These are phyloP conservation scores for Backusella liffmaniae DNA, from an alignment of 192 early-diverging fungal species.

Conservation along the genomic window DNA sequence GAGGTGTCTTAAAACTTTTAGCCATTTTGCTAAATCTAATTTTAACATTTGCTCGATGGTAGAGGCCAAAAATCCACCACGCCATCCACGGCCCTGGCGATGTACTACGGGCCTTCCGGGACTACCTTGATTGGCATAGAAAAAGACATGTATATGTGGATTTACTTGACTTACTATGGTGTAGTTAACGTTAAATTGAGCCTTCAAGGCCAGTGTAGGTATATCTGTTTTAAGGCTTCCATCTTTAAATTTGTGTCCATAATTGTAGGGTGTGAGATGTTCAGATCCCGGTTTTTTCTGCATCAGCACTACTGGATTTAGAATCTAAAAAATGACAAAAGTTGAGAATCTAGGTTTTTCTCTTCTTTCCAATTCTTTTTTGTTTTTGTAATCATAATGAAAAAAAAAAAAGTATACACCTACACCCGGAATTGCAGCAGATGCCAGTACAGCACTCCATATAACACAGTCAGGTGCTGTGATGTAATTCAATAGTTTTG, in stretches of 20 bases:
- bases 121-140: slow-evolving; percentile 72
- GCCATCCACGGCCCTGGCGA: slow-evolving; percentile 66
- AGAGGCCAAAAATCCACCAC: slow-evolving; percentile 85
- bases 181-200: slow-evolving; percentile 81
- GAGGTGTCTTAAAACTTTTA: slow-evolving; percentile 76
- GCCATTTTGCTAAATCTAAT: slow-evolving; percentile 84
- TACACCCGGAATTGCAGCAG: slow-evolving; percentile 77
- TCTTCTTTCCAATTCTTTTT: not conserved
- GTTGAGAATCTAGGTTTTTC: not conserved
- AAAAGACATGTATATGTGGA: slow-evolving; percentile 85
- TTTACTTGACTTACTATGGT: slow-evolving; percentile 86
- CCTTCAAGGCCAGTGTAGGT: slow-evolving; percentile 71
- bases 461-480: slow-evolving; percentile 85
- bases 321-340: slow-evolving; percentile 34
- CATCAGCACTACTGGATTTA: slow-evolving; percentile 81
- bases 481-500: slow-evolving; percentile 85
- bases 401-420: not conserved
- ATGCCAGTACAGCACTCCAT: slow-evolving; percentile 81
- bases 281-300: slow-evolving; percentile 55
- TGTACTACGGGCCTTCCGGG: slow-evolving; percentile 73
- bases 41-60: slow-evolving; percentile 76
- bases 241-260: slow-evolving; percentile 80
- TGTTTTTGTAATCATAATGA: not conserved
- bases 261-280: slow-evolving; percentile 67
- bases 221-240: slow-evolving; percentile 82